Evolutionary conservation across 495 filamentous ascomycete species (phyloP).

Genomic region (Xylaria longipes): DNA sequence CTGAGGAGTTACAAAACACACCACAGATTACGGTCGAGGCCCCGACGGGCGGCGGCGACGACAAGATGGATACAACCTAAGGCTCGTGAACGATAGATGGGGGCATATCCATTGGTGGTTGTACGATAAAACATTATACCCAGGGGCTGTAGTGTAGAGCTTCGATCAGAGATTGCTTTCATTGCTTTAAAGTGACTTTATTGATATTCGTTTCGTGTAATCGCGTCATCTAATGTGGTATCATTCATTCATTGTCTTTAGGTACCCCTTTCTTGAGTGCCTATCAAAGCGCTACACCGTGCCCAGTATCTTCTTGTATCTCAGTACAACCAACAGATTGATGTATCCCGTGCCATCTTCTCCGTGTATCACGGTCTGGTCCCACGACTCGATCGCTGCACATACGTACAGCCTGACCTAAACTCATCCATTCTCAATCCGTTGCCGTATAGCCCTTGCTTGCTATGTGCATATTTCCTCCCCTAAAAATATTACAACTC

Average conservation of each 20-base stretch:
- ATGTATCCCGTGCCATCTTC: background rate
- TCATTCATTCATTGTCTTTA: slow-evolving; percentile 14
- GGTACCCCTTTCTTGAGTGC: background rate
- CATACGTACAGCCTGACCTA: background rate
- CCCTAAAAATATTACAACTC: background rate
- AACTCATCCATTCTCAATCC: background rate
- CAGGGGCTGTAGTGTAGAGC: slow-evolving; percentile 17
- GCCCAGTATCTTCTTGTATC: background rate
- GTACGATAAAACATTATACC: slow-evolving; percentile 25
- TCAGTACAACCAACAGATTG: background rate
- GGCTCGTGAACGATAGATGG: background rate
- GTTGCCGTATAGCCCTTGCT: background rate
- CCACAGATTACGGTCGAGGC: slow-evolving; percentile 60
- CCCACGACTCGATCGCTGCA: background rate
- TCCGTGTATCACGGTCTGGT: background rate
- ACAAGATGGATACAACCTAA: slow-evolving; percentile 75
- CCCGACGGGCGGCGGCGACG: slow-evolving; percentile 47
- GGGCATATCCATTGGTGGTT: background rate
- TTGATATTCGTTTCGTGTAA: slow-evolving; percentile 14
- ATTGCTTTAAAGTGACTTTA: background rate
- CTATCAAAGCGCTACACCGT: background rate
- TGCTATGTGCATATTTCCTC: background rate
- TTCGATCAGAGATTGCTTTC: background rate
- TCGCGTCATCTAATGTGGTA: slow-evolving; percentile 13
- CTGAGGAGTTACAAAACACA: slow-evolving; percentile 46